These are phyloP conservation scores for Toxicodendron radicans DNA, from an alignment of 345 rosid species.

Conservation along the genomic window DNA sequence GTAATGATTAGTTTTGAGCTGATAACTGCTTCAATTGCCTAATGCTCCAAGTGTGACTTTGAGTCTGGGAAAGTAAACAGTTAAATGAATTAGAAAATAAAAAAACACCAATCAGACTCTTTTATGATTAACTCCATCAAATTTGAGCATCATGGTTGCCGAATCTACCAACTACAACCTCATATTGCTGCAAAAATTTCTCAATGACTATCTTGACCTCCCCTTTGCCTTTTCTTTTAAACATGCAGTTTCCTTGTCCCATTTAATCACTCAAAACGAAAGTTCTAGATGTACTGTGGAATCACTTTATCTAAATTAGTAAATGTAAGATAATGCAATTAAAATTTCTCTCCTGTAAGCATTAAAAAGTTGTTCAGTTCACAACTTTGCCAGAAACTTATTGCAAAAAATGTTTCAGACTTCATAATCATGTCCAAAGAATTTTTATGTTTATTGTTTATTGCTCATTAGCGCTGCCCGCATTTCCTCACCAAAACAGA, in stretches of 20 bases:
- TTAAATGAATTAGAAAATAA: not conserved
- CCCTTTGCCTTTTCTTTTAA: not conserved
- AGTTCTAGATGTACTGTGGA: not conserved
- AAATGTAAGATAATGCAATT: not conserved
- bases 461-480: not conserved
- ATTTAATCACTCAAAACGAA: not conserved
- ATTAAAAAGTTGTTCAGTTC: not conserved
- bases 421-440: not conserved
- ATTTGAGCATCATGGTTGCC: not conserved
- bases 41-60: not conserved
- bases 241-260: not conserved
- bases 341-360: not conserved
- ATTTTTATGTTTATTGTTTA: not conserved
- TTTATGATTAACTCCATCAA: not conserved
- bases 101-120: not conserved
- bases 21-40: not conserved
- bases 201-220: constrained; percentile 6
- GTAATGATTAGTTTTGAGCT: not conserved
- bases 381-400: not conserved
- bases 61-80: not conserved
- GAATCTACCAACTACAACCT: not conserved
- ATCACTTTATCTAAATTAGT: not conserved
- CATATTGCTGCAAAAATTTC: not conserved
- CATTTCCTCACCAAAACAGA: not conserved
- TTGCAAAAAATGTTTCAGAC: not conserved